Conservation (phyloP, 2,329 filamentous ascomycete species). For the Trichophyton equinum region DNA sequence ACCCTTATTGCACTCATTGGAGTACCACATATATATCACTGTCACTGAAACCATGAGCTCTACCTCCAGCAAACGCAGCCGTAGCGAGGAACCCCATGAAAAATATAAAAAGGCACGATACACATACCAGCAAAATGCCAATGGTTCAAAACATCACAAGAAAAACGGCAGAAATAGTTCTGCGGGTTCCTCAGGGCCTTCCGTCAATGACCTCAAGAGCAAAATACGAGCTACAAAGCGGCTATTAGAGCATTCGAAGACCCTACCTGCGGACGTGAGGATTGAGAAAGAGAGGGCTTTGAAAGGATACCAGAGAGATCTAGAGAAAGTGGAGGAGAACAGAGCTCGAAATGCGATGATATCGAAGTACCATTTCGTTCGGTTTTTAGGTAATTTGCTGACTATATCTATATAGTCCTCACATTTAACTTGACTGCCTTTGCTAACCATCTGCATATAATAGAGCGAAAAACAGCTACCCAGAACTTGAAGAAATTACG, state of each 20-base stretch:
- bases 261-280: conserved; percentile 43
- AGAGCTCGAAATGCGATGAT: conserved; percentile 45
- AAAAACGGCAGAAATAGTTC: neutral
- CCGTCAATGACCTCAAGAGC: conserved; percentile 41
- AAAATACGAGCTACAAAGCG: conserved; percentile 45
- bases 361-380: conserved; percentile 51
- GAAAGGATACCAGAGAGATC: conserved; percentile 43
- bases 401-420: no score
- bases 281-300: conserved; percentile 49
- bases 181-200: conserved; percentile 13
- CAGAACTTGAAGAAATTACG: conserved; percentile 27
- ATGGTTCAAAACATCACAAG: neutral
- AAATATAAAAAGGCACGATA: conserved; percentile 4
- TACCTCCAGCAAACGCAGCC: neutral
- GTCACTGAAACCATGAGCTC: neutral
- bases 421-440: neutral
- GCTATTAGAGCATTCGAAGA: conserved; percentile 31
- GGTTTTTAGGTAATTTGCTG: conserved; percentile 42
- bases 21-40: neutral
- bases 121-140: neutral
- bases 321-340: conserved; percentile 38
- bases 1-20: neutral
- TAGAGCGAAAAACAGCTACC: conserved; percentile 33
- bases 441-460: neutral
- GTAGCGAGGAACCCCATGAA: neutral